Evolutionary conservation across 2,329 filamentous ascomycete genomes (phyloP).

Genomic region (Seiridium unicorne): DNA sequence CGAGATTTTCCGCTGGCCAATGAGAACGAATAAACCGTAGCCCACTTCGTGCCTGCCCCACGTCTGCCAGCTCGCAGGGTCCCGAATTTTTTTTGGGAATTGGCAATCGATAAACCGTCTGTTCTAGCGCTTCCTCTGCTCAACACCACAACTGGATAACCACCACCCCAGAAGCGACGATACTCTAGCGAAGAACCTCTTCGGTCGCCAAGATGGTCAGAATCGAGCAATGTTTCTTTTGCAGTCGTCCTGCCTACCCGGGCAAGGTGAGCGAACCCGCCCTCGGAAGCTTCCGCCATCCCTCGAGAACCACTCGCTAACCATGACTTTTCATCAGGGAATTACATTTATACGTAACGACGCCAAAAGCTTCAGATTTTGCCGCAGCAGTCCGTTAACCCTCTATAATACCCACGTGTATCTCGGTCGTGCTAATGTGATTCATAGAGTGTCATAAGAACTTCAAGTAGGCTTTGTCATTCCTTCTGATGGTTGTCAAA

Average conservation of each 20-base stretch:
- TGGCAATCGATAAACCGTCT: neutral
- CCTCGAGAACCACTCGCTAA: too few relatives aligned
- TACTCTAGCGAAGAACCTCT: neutral
- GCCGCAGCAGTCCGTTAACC: conserved; percentile 34
- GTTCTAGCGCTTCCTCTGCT: neutral
- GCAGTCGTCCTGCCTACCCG: conserved; percentile 64
- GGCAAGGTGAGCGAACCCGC: conserved; percentile 44
- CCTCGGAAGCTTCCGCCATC: too few relatives aligned
- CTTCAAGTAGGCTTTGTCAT: conserved; percentile 14
- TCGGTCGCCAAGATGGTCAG: conserved; percentile 24
- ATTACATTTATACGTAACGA: conserved; percentile 22
- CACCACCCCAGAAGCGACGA: neutral
- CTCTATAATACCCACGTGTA: conserved; percentile 18
- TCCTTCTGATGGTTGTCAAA: too few relatives aligned
- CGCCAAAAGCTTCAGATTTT: conserved; percentile 51
- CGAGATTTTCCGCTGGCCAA: conserved; percentile 12
- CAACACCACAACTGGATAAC: neutral
- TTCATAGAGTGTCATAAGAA: conserved; percentile 17
- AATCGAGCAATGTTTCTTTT: conserved; percentile 70
- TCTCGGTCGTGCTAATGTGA: too few relatives aligned
- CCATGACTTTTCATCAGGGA: neutral
- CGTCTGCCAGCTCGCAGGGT: neutral
- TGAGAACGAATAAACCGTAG: neutral
- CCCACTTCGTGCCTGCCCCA: conserved; percentile 1
- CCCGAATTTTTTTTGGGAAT: neutral